These are phyloP conservation scores for Trichaptum fuscoviolaceum DNA, from an alignment of 768 basidiomycete genomes.

Conservation along the genomic window DNA sequence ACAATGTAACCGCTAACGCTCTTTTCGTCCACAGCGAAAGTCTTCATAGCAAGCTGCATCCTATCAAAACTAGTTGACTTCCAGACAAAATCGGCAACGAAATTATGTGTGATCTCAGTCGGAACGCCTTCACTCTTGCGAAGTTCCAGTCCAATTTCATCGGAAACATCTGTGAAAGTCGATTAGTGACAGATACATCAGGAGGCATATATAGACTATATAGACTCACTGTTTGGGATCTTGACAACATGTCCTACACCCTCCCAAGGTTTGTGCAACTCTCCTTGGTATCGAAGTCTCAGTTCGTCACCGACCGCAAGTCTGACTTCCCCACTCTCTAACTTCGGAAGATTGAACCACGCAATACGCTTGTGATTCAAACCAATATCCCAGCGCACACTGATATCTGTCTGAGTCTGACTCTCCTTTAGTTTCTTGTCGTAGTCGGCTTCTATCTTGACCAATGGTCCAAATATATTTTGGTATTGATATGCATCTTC, in stretches of 20 bases:
- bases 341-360: conserved; percentile 93
- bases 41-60: conserved; percentile 99
- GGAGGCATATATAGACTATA: not conserved
- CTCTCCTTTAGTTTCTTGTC: conserved; percentile 97
- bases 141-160: conserved; percentile 94
- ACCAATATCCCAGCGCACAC: conserved; percentile 95
- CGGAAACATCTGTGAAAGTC: conserved; percentile 76
- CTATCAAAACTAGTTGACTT: conserved; percentile 99
- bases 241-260: conserved; percentile 98
- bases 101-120: conserved; percentile 89
- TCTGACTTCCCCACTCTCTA: conserved; percentile 96
- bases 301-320: conserved; percentile 96
- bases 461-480: conserved; percentile 97
- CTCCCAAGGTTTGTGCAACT: conserved; percentile 92
- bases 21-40: conserved; percentile 98
- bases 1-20: conserved; percentile 98
- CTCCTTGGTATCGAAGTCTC: conserved; percentile 82
- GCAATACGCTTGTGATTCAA: conserved; percentile 99
- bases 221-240: conserved; percentile 88
- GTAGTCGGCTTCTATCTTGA: conserved; percentile 99
- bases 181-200: conserved; percentile 11
- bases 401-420: conserved; percentile 96
- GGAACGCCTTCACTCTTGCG: conserved; percentile 90
- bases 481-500: conserved; percentile 99
- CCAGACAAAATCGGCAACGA: conserved; percentile 99